phyloP scores from a whole-genome alignment of 2,329 filamentous ascomycete genomes.

The Colletotrichum tabaci region DNA sequence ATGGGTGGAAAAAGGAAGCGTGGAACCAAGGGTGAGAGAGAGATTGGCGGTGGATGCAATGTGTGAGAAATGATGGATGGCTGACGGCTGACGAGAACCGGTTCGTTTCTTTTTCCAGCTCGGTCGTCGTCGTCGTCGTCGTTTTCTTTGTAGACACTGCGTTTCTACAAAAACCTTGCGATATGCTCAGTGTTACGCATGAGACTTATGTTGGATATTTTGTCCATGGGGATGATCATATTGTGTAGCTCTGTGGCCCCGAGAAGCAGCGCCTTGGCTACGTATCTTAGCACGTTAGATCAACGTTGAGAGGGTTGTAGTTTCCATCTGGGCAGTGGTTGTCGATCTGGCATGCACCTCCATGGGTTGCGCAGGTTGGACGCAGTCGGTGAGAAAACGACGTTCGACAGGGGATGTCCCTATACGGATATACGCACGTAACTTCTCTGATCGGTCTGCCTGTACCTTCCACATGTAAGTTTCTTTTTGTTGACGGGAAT shows the following conservation, averaged over 20 bases:
- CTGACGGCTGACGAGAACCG: slow-evolving; percentile 30
- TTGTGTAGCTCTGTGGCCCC: too few relatives aligned
- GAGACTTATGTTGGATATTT: too few relatives aligned
- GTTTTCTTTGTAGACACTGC: neutral
- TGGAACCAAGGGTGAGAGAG: slow-evolving; percentile 14
- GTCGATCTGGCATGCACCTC: slow-evolving; percentile 36
- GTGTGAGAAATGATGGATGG: slow-evolving; percentile 30
- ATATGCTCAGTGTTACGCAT: too few relatives aligned
- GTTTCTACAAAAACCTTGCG: too few relatives aligned
- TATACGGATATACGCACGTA: slow-evolving; percentile 35
- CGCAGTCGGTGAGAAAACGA: slow-evolving; percentile 41
- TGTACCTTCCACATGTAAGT: slow-evolving; percentile 2
- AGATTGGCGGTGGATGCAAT: slow-evolving; percentile 30
- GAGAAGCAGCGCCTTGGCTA: too few relatives aligned
- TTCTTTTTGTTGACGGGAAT: slow-evolving; percentile 3
- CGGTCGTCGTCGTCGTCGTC: neutral
- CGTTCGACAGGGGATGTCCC: slow-evolving; percentile 9
- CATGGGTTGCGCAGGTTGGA: slow-evolving; percentile 12
- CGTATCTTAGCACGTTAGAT: neutral
- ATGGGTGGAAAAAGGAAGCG: slow-evolving; percentile 23
- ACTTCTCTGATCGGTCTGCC: neutral
- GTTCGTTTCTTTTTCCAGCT: slow-evolving; percentile 25
- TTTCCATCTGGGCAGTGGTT: slow-evolving; percentile 17
- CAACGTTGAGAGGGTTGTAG: neutral
- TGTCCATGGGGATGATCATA: too few relatives aligned